Evolutionary conservation across 495 filamentous ascomycete genomes (phyloP), one percentile per base, ranked within the genome.

Genomic region (Cercophora newfieldiana): DNA sequence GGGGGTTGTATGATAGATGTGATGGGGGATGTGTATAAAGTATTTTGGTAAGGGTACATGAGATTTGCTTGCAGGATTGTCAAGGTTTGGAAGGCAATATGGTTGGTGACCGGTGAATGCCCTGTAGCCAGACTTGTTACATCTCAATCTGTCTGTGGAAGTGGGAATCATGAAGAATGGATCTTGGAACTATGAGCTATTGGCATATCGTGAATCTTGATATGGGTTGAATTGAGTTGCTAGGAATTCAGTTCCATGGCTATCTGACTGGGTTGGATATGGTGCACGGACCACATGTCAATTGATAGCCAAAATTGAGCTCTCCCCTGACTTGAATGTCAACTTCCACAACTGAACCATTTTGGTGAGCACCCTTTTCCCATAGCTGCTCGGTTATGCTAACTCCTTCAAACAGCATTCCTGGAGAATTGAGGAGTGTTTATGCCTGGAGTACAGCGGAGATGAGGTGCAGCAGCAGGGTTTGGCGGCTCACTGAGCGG

Each of bases 1-100:
- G 24, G 73, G 68, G 48, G 64, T 65, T 66, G 47, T 69, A 59
- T 59, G 64, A 63, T 66, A 66, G 53, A 59, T 54, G 47, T 64
- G 16, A 12, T 18, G 29, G 6, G 21, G 30, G 12, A 57, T 28
- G 37, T 57, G 54, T 57, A 57, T 30, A 57, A 16, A 33, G n/a
- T 22, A 37, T 28, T 66, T 58, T 69, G 65, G 28, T 24, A 61
- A 19, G 50, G 65, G 18, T 54, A 12, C 3, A 22, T 10, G n/a
- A 54, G 25, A 25, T 54, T 33, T 58, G 55, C 29, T 31, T 30
- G 7, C 14, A 12, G 26, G 18, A 18, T 7, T n/a, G n/a, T n/a
- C n/a, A n/a, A n/a, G 19, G 29, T 19, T 16, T 33, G 55, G n/a
- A 33, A 33, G 30, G 4, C 25, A 29, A 14, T 44, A 14, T n/a